Conservation (phyloP, 2,329 filamentous ascomycete genomes). For the Diaporthe capsici region DNA sequence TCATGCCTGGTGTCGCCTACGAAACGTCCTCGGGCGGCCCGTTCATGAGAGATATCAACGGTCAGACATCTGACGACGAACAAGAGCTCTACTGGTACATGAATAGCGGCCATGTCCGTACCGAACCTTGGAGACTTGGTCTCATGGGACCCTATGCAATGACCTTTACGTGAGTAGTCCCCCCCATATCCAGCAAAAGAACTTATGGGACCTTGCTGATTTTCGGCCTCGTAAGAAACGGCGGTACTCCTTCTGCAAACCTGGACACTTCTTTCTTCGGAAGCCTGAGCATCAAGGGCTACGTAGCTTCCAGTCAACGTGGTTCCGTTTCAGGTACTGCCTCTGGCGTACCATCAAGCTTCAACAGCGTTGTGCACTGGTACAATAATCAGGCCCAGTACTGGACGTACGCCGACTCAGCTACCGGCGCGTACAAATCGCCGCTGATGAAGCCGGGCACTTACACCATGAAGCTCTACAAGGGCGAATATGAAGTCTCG, state of each 20-base stretch:
- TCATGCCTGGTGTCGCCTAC: constrained; percentile 62
- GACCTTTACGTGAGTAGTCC: neutral
- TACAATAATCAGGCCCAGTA: constrained; percentile 75
- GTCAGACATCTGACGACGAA: constrained; percentile 72
- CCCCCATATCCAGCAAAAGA: no score
- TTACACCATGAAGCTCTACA: constrained; percentile 78
- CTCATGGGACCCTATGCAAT: constrained; percentile 75
- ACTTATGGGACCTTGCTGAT: neutral
- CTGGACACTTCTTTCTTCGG: constrained; percentile 18
- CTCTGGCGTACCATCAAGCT: constrained; percentile 65
- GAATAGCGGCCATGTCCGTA: constrained; percentile 76
- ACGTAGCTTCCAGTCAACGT: constrained; percentile 67
- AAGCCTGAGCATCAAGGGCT: constrained; percentile 67
- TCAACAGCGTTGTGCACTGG: constrained; percentile 75
- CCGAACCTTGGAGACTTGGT: constrained; percentile 72
- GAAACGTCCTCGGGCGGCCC: constrained; percentile 76
- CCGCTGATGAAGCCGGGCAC: constrained; percentile 77
- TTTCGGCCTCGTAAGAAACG: neutral
- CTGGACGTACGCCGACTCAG: constrained; percentile 69
- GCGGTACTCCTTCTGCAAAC: constrained; percentile 15
- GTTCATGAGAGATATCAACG: constrained; percentile 76
- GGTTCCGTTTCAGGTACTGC: constrained; percentile 74
- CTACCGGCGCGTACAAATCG: constrained; percentile 71
- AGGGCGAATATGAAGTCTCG: constrained; percentile 69
- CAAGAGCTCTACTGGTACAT: constrained; percentile 77